Evolutionary conservation across 441 rosid genomes (phyloP).

Genomic region (Pelargonium citronellum): DNA sequence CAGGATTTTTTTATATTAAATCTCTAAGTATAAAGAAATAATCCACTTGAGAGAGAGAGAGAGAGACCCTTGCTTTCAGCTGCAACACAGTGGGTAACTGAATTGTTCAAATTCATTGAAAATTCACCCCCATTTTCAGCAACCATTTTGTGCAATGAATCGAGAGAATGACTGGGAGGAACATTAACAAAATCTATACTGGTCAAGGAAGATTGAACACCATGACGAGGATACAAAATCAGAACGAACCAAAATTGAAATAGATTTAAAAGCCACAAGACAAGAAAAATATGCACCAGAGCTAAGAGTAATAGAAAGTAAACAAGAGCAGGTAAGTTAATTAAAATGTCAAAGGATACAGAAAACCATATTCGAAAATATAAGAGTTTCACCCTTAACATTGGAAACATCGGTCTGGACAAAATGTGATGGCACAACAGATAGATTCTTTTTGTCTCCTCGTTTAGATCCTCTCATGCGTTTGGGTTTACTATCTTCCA

Average conservation of each 20-base stretch:
- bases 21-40: not conserved
- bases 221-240: not conserved
- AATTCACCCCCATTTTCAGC: conserved; percentile 92
- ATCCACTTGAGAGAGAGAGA: conserved; percentile 22
- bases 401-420: conserved; percentile 71
- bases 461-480: conserved; percentile 36
- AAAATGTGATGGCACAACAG: conserved; percentile 79
- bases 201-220: conserved; percentile 42
- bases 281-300: not conserved
- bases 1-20: conserved; percentile 15
- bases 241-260: not conserved
- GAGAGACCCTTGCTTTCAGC: conserved; percentile 81
- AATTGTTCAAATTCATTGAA: conserved; percentile 85
- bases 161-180: conserved; percentile 55
- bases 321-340: conserved; percentile 6
- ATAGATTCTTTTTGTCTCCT: conserved; percentile 50
- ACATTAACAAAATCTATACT: conserved; percentile 69
- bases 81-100: conserved; percentile 90
- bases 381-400: conserved; percentile 64
- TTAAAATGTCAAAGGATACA: conserved; percentile 62
- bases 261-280: not conserved
- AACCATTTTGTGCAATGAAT: conserved; percentile 77
- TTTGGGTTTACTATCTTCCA: conserved; percentile 32
- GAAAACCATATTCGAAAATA: conserved; percentile 77
- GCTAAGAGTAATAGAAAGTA: not conserved